Base-by-base conservation (phyloP, 371 early-diverging fungal genomes). In the Mortierella polycephala region DNA sequence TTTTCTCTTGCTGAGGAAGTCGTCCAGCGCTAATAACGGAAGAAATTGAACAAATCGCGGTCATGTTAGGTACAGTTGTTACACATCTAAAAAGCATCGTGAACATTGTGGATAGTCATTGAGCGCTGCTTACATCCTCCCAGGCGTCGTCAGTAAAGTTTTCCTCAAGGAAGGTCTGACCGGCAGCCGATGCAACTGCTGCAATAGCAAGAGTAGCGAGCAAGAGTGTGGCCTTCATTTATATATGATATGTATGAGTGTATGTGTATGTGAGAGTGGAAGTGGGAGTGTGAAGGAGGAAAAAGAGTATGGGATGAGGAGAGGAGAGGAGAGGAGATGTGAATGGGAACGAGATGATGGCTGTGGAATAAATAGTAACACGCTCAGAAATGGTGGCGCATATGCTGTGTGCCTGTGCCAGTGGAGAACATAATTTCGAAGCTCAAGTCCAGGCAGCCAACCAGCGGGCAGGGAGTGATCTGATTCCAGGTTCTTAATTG, bases 101-200 rank as follows among this genome's bases (percentile, higher is more conserved):
- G 41, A 30, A 53, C 8, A 13, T 13, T 13, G 51, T 18, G n/a
- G 1, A 30, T 39, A 20, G 30, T 4, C 23, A 53, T 7, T 9
- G 6, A 50, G 16, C 16, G 23, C 0, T 9, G 12, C 69, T 59
- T 75, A 74, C 84, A 49, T 83, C 71, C 61, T 84, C 85, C 90
- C 90, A 89, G 51, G 83, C 86, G 62, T 83, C 84, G 74, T 90
- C 86, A 64, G 88, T 85, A 77, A 97, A 97, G 64, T 92, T 91
- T 84, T 97, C 96, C 83, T 95, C 88, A 66, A 94, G 89, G 88
- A 91, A 96, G 63, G 94, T 90, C 79, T 93, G 87, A 62, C 88
- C 93, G 51, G 80, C 84, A 69, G 90, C 90, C 62, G 92, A 86
- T 59, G 87, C 89, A 44, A 92, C 81, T 47, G 91, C 82, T 63